Conservation (phyloP, 1,139 yeast genomes). For the Suhomyces atakaporum region DNA sequence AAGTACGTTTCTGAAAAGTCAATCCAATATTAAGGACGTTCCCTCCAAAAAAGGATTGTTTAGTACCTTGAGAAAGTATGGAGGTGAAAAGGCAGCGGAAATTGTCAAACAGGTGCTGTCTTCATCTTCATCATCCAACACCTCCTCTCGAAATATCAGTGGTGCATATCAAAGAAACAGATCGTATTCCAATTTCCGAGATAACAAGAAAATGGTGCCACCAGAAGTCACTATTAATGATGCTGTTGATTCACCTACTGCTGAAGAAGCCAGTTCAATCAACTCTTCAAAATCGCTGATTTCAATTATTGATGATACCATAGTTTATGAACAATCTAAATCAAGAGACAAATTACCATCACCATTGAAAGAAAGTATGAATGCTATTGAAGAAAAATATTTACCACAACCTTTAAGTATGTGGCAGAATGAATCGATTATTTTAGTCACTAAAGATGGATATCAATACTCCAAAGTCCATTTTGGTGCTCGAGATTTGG, state of each 20-base stretch:
- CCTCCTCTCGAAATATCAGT: conserved; percentile 7
- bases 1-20: conserved; percentile 3
- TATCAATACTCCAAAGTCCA: conserved; percentile 49
- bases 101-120: conserved; percentile 32
- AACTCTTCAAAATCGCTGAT: conserved; percentile 7
- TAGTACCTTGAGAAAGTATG: conserved; percentile 44
- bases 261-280: conserved; percentile 1
- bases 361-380: conserved; percentile 1
- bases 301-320: conserved; percentile 3
- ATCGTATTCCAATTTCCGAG: conserved; percentile 2
- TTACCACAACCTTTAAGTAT: conserved; percentile 26
- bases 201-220: conserved; percentile 1
- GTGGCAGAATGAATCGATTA: conserved; percentile 13
- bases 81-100: conserved; percentile 45
- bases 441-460: conserved; percentile 66
- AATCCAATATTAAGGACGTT: neutral
- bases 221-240: conserved; percentile 1
- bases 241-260: neutral
- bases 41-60: conserved; percentile 36
- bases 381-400: conserved; percentile 26
- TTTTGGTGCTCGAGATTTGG: conserved; percentile 21
- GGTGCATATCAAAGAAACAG: conserved; percentile 1
- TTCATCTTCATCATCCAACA: conserved; percentile 12
- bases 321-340: conserved; percentile 1
- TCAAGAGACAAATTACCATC: neutral